Percentiles rank a stretch among this genome's conserved stretches.
phyloP scores from a whole-genome alignment of 1,284 basidiomycete genomes.

The Anthracocystis walkeri region DNA sequence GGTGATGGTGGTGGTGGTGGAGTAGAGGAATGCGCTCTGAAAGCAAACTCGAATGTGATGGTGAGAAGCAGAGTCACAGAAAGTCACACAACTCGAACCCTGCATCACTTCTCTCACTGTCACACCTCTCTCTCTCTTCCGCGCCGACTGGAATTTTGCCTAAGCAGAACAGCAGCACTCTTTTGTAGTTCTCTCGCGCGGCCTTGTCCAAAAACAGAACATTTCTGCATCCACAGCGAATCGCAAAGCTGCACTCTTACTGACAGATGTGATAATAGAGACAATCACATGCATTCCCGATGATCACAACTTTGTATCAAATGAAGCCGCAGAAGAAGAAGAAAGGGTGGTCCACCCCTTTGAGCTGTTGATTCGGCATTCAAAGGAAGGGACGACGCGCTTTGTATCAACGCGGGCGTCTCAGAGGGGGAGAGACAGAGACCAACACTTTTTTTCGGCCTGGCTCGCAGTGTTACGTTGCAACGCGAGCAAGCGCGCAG shows the following conservation, averaged over 20 bases:
- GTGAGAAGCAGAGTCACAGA: conserved; percentile 1
- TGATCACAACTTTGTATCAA: background rate
- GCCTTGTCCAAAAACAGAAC: background rate
- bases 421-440: conserved; percentile 5
- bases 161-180: conserved; percentile 7
- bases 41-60: conserved; percentile 9
- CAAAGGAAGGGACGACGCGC: conserved; percentile 13
- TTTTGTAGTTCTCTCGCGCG: background rate
- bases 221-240: background rate
- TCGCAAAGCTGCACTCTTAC: background rate
- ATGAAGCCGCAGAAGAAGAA: background rate
- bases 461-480: background rate
- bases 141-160: conserved; percentile 13
- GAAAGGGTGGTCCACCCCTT: background rate
- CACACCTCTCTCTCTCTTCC: background rate
- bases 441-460: conserved; percentile 11
- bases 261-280: background rate
- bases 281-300: background rate
- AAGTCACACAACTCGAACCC: conserved; percentile 4
- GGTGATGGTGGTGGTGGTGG: background rate
- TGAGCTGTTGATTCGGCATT: conserved; percentile 1
- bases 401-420: too few relatives aligned
- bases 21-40: background rate
- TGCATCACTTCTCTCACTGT: conserved; percentile 3
- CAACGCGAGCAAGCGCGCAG: conserved; percentile 1